These are phyloP conservation scores for Alopecurus myosuroides DNA, from an alignment of 176 grass and related monocot species.

Conservation along the genomic window DNA sequence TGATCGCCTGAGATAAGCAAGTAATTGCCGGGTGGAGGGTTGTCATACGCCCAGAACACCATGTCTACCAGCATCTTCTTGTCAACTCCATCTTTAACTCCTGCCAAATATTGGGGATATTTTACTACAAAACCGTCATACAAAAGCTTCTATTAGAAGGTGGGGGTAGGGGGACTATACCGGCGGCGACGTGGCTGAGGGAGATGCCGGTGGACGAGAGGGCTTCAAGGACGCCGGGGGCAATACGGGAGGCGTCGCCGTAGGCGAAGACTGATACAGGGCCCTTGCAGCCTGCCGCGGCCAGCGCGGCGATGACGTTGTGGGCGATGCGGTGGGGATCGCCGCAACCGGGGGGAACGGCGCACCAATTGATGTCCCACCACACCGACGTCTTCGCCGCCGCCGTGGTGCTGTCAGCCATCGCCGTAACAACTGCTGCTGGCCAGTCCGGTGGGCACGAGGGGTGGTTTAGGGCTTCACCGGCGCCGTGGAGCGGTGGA, in stretches of 20 bases:
- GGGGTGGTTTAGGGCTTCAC: constrained; percentile 21
- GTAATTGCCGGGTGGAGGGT: constrained; percentile 77
- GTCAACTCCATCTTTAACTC: constrained; percentile 77
- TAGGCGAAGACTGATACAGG: constrained; percentile 71
- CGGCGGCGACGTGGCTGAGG: constrained; percentile 65
- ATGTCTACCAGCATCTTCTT: constrained; percentile 89
- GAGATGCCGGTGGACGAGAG: constrained; percentile 83
- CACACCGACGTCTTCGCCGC: constrained; percentile 70
- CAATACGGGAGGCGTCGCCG: constrained; percentile 41
- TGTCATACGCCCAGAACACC: constrained; percentile 82
- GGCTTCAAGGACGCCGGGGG: constrained; percentile 30
- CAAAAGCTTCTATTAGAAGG: neutral
- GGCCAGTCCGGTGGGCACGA: neutral
- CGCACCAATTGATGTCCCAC: constrained; percentile 90
- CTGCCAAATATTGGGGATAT: constrained; percentile 23
- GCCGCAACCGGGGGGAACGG: constrained; percentile 38
- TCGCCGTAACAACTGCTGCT: neutral
- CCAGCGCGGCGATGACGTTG: constrained; percentile 67
- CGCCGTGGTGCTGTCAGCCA: constrained; percentile 20
- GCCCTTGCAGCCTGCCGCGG: constrained; percentile 40
- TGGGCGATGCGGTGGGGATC: constrained; percentile 66
- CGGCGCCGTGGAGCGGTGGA: neutral
- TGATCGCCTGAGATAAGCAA: constrained; percentile 78
- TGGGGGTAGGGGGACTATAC: constrained; percentile 20
- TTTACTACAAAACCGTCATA: neutral